Percentiles rank a stretch among this genome's conserved stretches.
phyloP scores from a whole-genome alignment of 805 yeast species.

The Candida patagonica region DNA sequence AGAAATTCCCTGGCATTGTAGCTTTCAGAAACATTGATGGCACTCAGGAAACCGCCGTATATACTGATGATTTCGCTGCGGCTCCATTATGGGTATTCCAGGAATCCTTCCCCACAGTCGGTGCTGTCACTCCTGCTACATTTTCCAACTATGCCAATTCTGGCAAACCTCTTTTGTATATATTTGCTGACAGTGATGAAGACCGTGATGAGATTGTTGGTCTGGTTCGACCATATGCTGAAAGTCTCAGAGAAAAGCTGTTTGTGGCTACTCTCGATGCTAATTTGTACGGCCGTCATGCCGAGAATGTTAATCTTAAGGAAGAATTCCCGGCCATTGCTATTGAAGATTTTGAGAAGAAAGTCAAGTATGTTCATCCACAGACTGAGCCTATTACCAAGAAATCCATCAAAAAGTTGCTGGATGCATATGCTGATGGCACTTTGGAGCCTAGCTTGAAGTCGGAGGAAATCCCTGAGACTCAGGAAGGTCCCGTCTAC shows the following conservation, averaged over 20 bases:
- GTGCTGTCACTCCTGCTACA: slow-evolving; percentile 76
- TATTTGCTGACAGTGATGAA: slow-evolving; percentile 65
- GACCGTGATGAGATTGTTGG: slow-evolving; percentile 50
- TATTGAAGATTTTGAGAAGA: slow-evolving; percentile 60
- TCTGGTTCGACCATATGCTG: slow-evolving; percentile 54
- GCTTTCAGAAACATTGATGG: slow-evolving; percentile 31
- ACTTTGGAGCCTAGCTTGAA: slow-evolving; percentile 63
- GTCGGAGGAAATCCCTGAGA: slow-evolving; percentile 78
- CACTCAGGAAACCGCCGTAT: slow-evolving; percentile 26
- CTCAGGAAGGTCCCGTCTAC: slow-evolving; percentile 60
- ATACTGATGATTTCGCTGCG: slow-evolving; percentile 26
- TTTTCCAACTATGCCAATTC: slow-evolving; percentile 66
- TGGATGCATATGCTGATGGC: slow-evolving; percentile 56
- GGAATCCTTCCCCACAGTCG: slow-evolving; percentile 75
- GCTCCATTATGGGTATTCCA: slow-evolving; percentile 38
- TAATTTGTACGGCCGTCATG: slow-evolving; percentile 70
- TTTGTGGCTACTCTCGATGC: slow-evolving; percentile 90
- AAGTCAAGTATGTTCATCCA: slow-evolving; percentile 69
- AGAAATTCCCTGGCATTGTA: slow-evolving; percentile 39
- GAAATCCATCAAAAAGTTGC: slow-evolving; percentile 49
- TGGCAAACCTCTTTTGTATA: slow-evolving; percentile 74
- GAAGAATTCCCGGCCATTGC: slow-evolving; percentile 86
- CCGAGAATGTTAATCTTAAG: slow-evolving; percentile 72
- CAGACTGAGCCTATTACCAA: slow-evolving; percentile 48
- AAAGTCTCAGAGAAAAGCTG: slow-evolving; percentile 65